Evolutionary conservation across 495 filamentous ascomycete species (phyloP).

Genomic region (Daldinia vernicosa): DNA sequence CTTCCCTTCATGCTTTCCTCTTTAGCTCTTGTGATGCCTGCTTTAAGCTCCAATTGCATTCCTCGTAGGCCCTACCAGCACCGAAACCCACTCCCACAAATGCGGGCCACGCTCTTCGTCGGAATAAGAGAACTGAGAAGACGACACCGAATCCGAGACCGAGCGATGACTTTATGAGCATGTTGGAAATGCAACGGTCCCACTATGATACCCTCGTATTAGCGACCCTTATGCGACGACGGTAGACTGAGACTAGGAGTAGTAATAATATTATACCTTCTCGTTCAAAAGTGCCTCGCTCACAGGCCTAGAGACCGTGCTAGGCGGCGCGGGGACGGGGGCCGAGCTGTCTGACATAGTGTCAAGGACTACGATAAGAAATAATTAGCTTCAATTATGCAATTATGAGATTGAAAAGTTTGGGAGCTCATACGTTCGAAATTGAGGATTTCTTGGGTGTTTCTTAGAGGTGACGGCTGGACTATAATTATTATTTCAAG

Average conservation of each 20-base stretch:
- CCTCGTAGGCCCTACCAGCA: slow-evolving; percentile 94
- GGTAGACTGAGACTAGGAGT: neutral
- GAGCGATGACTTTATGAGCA: slow-evolving; percentile 92
- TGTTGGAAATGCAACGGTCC: slow-evolving; percentile 96
- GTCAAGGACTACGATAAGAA: slow-evolving; percentile 20
- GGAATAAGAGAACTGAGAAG: slow-evolving; percentile 98
- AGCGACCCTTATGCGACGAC: slow-evolving; percentile 18
- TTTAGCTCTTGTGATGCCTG: slow-evolving; percentile 60
- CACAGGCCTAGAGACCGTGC: slow-evolving; percentile 71
- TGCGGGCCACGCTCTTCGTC: slow-evolving; percentile 94
- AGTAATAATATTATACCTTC: slow-evolving; percentile 69
- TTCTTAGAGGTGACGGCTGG: slow-evolving; percentile 4
- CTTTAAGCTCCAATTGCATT: slow-evolving; percentile 76
- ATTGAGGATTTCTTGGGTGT: slow-evolving; percentile 9
- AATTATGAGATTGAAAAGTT: slow-evolving; percentile 11
- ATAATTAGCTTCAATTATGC: slow-evolving; percentile 20
- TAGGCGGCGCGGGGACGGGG: slow-evolving; percentile 51
- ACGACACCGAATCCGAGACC: slow-evolving; percentile 96
- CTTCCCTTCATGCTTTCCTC: slow-evolving; percentile 49
- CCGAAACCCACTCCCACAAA: slow-evolving; percentile 93
- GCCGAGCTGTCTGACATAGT: slow-evolving; percentile 56
- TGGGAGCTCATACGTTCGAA: slow-evolving; percentile 12
- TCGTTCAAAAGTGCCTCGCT: slow-evolving; percentile 95
- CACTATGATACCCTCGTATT: slow-evolving; percentile 67
- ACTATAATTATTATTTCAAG: slow-evolving; percentile 16